Base-by-base conservation (phyloP, 192 early-diverging fungal genomes). In the Entomortierella parvispora region DNA sequence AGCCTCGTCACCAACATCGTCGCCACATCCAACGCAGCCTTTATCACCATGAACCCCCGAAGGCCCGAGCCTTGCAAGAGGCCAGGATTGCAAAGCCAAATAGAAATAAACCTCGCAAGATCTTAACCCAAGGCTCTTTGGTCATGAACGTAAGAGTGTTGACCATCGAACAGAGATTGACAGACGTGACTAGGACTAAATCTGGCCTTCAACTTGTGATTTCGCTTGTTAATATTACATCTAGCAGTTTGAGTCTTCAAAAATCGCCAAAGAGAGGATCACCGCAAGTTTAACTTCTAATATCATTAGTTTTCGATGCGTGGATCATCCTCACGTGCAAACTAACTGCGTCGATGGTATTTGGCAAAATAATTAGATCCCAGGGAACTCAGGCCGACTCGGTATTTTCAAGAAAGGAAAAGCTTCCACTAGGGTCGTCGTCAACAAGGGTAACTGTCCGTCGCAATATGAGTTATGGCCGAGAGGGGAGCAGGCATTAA, bases 31-130 rank as follows among this genome's bases (percentile, higher is more conserved):
- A 37, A 58, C 42, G 23, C 43, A 34, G 37, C 4, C 34, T 23
- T 46, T 9, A 25, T 40, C 12, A 5, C 9, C 8, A 34, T 22
- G 26, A 23, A 15, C 17, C 20, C 26, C 23, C 40, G 18, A 29
- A 52, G 11, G 23, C 23, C 3, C 22, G 9, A 29, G 3, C 0
- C 40, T 34, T 12, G 17, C 20, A 32, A 22, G 45, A n/a, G 15
- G 37, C 17, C 17, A 63, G 58, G 26, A 0, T 14, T 5, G 26
- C 18, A 25, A 64, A 37, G 46, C 45, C 48, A 62, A 56, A 61
- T 65, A 62, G 58, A 53, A 75, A 75, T 65, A 75, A 75, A 65
- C 58, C 58, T 26, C 71, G 64, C 63, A 61, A 68, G 65, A 68
- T 76, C 58, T 37, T 68, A 34, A 57, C 58, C 3, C 72, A 67